Base-by-base conservation (phyloP, 2,329 filamentous ascomycete species). In the Trichoderma endophyticum region DNA sequence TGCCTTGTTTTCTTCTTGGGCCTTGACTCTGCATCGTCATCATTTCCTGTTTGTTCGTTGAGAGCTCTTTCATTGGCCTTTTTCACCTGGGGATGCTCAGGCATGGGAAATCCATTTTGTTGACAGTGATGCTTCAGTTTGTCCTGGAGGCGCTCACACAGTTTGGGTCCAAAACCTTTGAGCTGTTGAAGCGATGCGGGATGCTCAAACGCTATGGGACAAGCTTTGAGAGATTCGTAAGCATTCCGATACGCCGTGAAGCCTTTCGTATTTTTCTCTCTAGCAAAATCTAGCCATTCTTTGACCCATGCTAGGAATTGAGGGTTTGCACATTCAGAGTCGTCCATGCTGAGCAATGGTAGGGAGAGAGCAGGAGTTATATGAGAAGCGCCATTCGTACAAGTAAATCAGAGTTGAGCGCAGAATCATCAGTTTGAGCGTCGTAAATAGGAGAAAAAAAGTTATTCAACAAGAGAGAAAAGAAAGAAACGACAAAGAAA, bases 151-250 rank as follows among this genome's bases (percentile, higher is more conserved):
- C 91, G 87, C 70, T 90, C 86, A 77, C 90, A 93, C 18, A 95
- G 83, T 75, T 91, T 93, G 0, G 89, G 87, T 0, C 93, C 93
- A 72, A 94, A 90, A 0, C 92, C 92, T 73, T 89, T 90, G n/a
- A 96, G 85, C 75, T 91, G 88, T 76, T 90, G 87, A 1, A 93
- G 88, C 81, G 94, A 88, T 6, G 90, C 89, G 3, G 93, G 93
- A 78, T 96, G 93, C 21, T 87, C 83, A 75, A 94, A 93, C 1
- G 82, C 81, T 51, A 93, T 83, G 0, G 93, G 93, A 74, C 92
- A 95, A 14, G 88, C 88, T 80, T 91, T 93, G 80, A 96, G 88
- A 3, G 93, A 92, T 72, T 93, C 87, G 77, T 93, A 93, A 1
- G 93, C 93, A 76, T 91, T 89, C 74, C 89, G 92, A 80, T 94